Evolutionary conservation across 2,329 filamentous ascomycete species (phyloP), one percentile per base, ranked within the genome.

Genomic region (Rhexocercosporidium sp.): DNA sequence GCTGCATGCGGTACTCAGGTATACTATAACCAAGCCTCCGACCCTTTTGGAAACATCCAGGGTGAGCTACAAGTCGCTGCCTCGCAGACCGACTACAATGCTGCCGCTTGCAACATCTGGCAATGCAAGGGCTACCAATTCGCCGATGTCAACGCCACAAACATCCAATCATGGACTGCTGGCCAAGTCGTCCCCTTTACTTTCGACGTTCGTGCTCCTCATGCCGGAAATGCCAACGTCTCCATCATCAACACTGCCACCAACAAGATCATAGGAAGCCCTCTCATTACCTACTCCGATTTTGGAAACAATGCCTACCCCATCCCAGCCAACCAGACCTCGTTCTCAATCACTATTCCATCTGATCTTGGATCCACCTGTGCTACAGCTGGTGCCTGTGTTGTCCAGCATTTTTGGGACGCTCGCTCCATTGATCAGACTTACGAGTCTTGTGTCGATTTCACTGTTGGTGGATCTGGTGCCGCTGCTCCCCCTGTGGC

Each of bases 371-470:
- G 70, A 12, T 74, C 82, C 69, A 74, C 54, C 59, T 75, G 76
- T 68, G 46, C 70, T 2, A 64, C 69, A 16, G 69, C 73, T 56
- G 73, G 74, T 49, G 71, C 62, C 14, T 76, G 74, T 66, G 71
- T 85, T 7, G 80, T 88, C 56, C 85, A 86, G 75, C 85, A 84
- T 81, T 85, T 75, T 77, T 86, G 84, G 85, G 78, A 85, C 69
- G 83, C 84, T 9, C 72, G 78, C 16, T 74, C 73, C 47, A 81
- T 85, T 59, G 75, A 83, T 70, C 85, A 87, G 81, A 86, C 84
- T n/a, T 87, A 87, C 75, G 83, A 86, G 78, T 80, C 80, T 61
- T 87, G 85, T 74, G 78, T 87, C 65, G 85, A 87, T 75, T 86
- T 87, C 68, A 69, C 67, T 8, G 69, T 75, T 29, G 69, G 67